These are phyloP conservation scores for apple (Malus domestica) DNA, from an alignment of 306 rosid species.

Conservation along the genomic window ASM211411v1 NC_041803.1:7293501-7294000, in stretches of 20 bases:
- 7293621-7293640: neutral
- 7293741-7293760: neutral
- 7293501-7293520: no score
- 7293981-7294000: neutral
- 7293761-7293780: neutral
- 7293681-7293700: neutral
- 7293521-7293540: no score
- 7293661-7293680: neutral
- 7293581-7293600: neutral
- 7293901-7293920: conserved; percentile 96
- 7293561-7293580: neutral
- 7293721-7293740: neutral
- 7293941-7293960: conserved; percentile 87
- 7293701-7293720: conserved; percentile 12
- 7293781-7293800: neutral
- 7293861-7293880: conserved; percentile 44
- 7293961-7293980: conserved; percentile 69
- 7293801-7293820: conserved; percentile 10
- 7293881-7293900: conserved; percentile 66
- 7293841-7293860: conserved; percentile 82
- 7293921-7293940: conserved; percentile 68
- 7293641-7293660: neutral
- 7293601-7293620: neutral
- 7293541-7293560: no score
- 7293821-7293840: conserved; percentile 3